Percentiles rank a stretch among this genome's conserved stretches.
These are phyloP conservation scores for Diutina sp. DNA, from an alignment of 1,139 yeast genomes.

Conservation along the genomic window DNA sequence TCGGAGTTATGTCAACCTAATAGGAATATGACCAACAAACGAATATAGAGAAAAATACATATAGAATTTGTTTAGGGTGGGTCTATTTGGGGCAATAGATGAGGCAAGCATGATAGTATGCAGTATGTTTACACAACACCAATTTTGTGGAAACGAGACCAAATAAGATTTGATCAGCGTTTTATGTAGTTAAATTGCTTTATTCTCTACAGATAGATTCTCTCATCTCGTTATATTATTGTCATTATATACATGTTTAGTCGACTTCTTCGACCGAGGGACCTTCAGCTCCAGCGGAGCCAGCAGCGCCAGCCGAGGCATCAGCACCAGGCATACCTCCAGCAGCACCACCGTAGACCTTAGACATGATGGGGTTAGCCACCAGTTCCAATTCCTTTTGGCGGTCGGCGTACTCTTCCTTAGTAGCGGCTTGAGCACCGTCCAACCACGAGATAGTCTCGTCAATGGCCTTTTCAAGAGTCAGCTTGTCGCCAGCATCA, in stretches of 20 bases:
- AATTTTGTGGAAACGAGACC: too few species aligned
- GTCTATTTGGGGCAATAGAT: too few species aligned
- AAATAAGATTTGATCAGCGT: too few species aligned
- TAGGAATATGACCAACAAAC: too few species aligned
- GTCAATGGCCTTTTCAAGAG: slow-evolving; percentile 6
- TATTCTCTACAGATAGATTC: not conserved
- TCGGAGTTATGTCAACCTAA: too few species aligned
- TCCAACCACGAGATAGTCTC: slow-evolving; percentile 2
- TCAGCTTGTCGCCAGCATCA: slow-evolving; percentile 20
- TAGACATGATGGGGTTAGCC: slow-evolving; percentile 1
- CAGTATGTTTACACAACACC: too few species aligned
- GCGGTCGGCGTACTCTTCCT: not conserved
- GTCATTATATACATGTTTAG: not conserved
- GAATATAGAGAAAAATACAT: too few species aligned
- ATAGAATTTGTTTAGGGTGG: too few species aligned
- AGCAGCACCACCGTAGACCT: slow-evolving; percentile 15
- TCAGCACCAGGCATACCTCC: slow-evolving; percentile 8
- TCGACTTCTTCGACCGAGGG: slow-evolving; percentile 3
- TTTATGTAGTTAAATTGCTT: too few species aligned
- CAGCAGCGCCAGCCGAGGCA: not conserved
- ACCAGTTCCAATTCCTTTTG: slow-evolving; percentile 3
- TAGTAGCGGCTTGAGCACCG: not conserved
- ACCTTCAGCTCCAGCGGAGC: slow-evolving; percentile 2
- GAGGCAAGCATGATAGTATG: too few species aligned
- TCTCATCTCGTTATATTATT: not conserved